Base-by-base conservation (phyloP, 2,329 filamentous ascomycete species). In the Trichoderma harzianum region DNA sequence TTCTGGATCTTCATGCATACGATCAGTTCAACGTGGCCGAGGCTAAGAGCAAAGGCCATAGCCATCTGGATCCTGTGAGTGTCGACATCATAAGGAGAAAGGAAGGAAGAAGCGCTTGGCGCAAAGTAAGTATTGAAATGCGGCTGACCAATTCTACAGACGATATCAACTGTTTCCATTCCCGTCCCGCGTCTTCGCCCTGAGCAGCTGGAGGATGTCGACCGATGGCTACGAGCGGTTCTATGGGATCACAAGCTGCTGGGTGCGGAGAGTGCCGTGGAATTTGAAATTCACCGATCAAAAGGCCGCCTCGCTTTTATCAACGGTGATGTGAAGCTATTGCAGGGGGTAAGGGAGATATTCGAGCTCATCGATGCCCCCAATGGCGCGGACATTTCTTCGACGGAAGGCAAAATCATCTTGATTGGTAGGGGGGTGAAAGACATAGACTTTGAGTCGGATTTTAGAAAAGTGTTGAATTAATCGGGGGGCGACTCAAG, bases 1-100 rank as follows among this genome's bases (percentile, higher is more conserved):
- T 99, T 5, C 85, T 99, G 8, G 95, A 98, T 80, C 84, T 99
- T 34, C 93, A 98, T 79, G 95, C 96, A 0, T 99, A 99, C 79
- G 93, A 98, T 77, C 88, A 92, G 73, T 91, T 98, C 36, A 88
- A 90, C 36, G 88, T 88, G 71, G 83, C 97, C 34, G 91, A 94
- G 72, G 91, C 92, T 70, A 86, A 87, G 10, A 85, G 84, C 51
- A 94, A 94, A 80, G 94, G 94, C 0, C 94, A 98, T 79, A 97
- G 93, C 76, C 94, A 97, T 83, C 86, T 98, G 12, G 96, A 99
- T 81, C 91, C 94, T 32, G 93, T 95, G 83, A 79, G 90, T 80
- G 14, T 21, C 11, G 58, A 4, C 18, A 51, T 12, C 18, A 11
- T 11, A 26, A 26, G 18, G 18, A 7, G 2, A 24, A 64, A 6